Conservation (phyloP, 1,284 basidiomycete genomes). For the Marasmius sp. region DNA sequence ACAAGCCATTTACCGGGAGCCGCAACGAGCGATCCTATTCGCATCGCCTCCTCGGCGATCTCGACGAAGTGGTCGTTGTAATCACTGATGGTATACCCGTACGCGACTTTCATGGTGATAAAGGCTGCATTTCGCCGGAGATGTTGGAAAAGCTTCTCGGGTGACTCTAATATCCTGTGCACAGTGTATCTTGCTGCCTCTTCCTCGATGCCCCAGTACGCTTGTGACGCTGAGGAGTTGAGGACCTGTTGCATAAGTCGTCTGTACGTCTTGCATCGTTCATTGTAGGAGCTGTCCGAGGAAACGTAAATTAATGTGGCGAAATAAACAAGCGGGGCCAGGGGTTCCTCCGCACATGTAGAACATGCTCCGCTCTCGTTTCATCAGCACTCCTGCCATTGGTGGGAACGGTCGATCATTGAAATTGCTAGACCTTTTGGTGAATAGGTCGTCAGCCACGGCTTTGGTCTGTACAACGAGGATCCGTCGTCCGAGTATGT, state of each 20-base stretch:
- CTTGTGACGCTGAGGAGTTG: conserved; percentile 12
- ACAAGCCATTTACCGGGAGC: conserved; percentile 19
- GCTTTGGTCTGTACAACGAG: conserved; percentile 23
- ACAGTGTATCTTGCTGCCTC: conserved; percentile 11
- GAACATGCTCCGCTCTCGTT: conserved; percentile 22
- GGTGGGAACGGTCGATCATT: conserved; percentile 24
- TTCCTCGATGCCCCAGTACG: conserved; percentile 14
- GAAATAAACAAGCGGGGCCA: background rate
- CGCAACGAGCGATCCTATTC: conserved; percentile 12
- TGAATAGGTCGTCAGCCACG: conserved; percentile 23
- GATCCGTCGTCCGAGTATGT: conserved; percentile 22
- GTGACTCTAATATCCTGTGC: conserved; percentile 8
- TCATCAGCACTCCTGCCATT: conserved; percentile 22
- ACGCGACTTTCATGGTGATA: conserved; percentile 18
- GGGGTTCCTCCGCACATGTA: conserved; percentile 6
- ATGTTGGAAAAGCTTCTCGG: conserved; percentile 11
- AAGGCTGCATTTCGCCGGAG: conserved; percentile 14
- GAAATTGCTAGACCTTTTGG: conserved; percentile 22
- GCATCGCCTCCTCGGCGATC: conserved; percentile 14
- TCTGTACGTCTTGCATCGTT: conserved; percentile 17
- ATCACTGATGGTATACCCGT: conserved; percentile 15
- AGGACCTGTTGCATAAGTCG: conserved; percentile 17
- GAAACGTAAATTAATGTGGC: background rate
- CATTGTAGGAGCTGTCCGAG: conserved; percentile 15
- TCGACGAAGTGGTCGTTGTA: conserved; percentile 18